Conservation (phyloP, 192 early-diverging fungal genomes). For the Cetraspora pellucida region DNA sequence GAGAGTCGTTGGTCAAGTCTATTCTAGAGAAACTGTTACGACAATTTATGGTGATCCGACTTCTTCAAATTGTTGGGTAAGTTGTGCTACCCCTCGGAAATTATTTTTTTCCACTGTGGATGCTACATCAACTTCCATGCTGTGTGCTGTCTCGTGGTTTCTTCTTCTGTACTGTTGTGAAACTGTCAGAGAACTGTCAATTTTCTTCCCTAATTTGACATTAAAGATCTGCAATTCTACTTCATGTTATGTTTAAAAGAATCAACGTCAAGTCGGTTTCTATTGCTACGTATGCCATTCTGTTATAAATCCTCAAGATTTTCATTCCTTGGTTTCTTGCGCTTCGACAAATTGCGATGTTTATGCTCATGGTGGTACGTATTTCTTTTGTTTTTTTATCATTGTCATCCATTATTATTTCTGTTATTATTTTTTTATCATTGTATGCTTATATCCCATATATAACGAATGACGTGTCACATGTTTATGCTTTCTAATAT, state of each 20-base stretch:
- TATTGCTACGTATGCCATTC: neutral
- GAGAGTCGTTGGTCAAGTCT: conserved; percentile 25
- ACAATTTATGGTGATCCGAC: conserved; percentile 24
- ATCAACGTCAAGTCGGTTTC: neutral
- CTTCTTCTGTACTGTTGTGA: neutral
- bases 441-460: too few species aligned
- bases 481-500: too few species aligned
- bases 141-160: neutral
- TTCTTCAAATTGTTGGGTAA: conserved; percentile 14
- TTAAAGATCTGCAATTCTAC: neutral
- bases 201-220: neutral
- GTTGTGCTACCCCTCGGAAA: conserved; percentile 17
- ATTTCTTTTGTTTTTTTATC: neutral
- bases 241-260: conserved; percentile 4
- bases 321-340: neutral
- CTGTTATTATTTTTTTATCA: too few species aligned
- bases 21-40: conserved; percentile 17
- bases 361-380: conserved; percentile 11
- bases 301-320: neutral
- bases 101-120: neutral
- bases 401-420: neutral
- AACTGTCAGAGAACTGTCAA: neutral
- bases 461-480: too few species aligned
- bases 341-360: neutral
- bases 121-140: neutral